Conservation (phyloP, 2,329 filamentous ascomycete species). For the Diplodia mutila region DNA sequence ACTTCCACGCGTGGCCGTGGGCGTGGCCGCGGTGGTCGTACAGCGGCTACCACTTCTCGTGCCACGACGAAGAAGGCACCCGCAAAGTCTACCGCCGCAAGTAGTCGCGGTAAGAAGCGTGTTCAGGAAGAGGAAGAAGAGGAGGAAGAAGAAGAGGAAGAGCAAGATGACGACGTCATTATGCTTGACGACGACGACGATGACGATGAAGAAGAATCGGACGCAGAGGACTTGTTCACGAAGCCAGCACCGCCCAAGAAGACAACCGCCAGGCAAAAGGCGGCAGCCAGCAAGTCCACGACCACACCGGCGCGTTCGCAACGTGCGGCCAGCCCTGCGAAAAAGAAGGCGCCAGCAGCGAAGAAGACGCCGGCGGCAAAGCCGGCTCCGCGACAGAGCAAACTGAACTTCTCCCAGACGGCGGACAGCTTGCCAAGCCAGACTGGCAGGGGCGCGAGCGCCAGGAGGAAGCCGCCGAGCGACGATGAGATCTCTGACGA, state of each 20-base stretch:
- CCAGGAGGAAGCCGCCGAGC: conserved; percentile 34
- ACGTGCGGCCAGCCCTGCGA: conserved; percentile 31
- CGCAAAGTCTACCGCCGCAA: conserved; percentile 35
- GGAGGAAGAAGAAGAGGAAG: conserved; percentile 50
- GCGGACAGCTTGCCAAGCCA: conserved; percentile 41
- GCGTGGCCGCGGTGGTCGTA: conserved; percentile 47
- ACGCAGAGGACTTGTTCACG: conserved; percentile 40
- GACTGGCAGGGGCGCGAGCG: conserved; percentile 32
- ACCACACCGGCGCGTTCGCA: conserved; percentile 28
- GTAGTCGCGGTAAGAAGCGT: conserved; percentile 45
- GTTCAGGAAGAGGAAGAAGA: conserved; percentile 42
- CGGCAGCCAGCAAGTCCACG: conserved; percentile 38
- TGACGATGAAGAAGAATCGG: conserved; percentile 48
- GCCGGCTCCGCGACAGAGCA: conserved; percentile 42
- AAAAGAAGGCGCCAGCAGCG: conserved; percentile 32
- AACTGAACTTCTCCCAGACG: conserved; percentile 47
- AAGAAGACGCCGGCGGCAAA: conserved; percentile 30
- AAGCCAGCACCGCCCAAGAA: conserved; percentile 33
- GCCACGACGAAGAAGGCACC: conserved; percentile 41
- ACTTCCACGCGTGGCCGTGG: conserved; percentile 53
- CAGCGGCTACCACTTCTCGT: conserved; percentile 43
- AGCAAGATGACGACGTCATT: conserved; percentile 45
- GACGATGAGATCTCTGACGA: conserved; percentile 48
- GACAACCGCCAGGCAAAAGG: conserved; percentile 28
- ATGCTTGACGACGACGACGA: conserved; percentile 51